Evolutionary conservation across 1,139 yeast genomes (phyloP).

Genomic region (Yamadazyma aaseri): DNA sequence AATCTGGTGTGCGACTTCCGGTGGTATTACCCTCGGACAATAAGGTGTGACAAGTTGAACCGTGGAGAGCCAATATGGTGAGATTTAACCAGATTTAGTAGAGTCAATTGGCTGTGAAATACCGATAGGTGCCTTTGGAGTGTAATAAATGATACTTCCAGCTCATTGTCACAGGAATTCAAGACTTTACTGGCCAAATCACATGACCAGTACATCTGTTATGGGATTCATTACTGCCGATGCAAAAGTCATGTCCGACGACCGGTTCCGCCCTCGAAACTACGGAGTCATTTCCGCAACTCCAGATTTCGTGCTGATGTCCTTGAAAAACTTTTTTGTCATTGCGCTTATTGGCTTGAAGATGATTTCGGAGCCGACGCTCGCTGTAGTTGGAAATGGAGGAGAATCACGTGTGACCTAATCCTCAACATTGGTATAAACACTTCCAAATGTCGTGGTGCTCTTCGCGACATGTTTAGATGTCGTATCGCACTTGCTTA

Average conservation of each 20-base stretch:
- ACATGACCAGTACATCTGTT: no score
- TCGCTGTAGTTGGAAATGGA: slow-evolving; percentile 11
- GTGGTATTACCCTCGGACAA: background rate
- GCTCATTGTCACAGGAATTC: no score
- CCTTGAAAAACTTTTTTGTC: slow-evolving; percentile 6
- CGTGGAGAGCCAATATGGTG: no score
- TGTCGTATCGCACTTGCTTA: no score
- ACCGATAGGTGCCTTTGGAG: no score
- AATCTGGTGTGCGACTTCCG: slow-evolving; percentile 4
- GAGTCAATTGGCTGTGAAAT: no score
- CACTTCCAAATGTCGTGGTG: background rate
- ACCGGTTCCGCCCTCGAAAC: slow-evolving; percentile 10
- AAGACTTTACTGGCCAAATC: no score
- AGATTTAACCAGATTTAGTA: no score
- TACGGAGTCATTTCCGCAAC: slow-evolving; percentile 7
- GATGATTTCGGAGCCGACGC: slow-evolving; percentile 12
- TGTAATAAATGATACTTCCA: no score
- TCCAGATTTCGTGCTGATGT: slow-evolving; percentile 11
- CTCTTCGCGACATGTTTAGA: background rate
- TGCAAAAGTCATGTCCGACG: slow-evolving; percentile 1
- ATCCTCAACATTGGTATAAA: no score
- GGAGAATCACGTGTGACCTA: background rate
- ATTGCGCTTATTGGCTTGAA: slow-evolving; percentile 8
- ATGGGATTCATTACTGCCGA: no score
- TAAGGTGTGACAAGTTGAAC: no score